Conservation (phyloP, 2,329 filamentous ascomycete species). For the Aspergillus versicolor region DNA sequence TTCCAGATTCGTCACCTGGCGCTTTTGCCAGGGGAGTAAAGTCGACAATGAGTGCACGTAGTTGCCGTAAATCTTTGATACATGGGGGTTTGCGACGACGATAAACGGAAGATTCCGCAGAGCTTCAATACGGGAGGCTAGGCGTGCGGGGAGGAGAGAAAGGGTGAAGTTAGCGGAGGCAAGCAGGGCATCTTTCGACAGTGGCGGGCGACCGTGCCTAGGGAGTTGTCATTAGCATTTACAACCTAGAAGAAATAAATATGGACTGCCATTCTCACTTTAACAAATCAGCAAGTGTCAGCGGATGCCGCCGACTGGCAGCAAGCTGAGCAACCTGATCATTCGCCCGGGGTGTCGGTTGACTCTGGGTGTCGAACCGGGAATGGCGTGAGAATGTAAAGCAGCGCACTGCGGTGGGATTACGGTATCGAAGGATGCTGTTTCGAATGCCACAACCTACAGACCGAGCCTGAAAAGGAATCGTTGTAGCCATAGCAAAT, state of each 20-base stretch:
- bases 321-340: constrained; percentile 78
- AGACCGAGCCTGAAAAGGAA: constrained; percentile 12
- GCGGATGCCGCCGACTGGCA: constrained; percentile 71
- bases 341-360: constrained; percentile 59
- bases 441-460: constrained; percentile 9
- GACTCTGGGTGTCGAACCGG: constrained; percentile 40
- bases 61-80: constrained; percentile 91
- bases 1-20: constrained; percentile 71
- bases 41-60: constrained; percentile 92
- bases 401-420: constrained; percentile 11
- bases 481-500: constrained; percentile 23
- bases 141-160: constrained; percentile 82
- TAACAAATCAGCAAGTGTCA: constrained; percentile 85
- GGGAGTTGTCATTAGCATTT: background rate
- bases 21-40: constrained; percentile 77
- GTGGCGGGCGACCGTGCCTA: constrained; percentile 76
- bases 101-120: constrained; percentile 94
- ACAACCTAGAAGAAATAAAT: background rate
- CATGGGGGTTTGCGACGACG: constrained; percentile 95
- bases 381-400: constrained; percentile 20
- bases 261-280: constrained; percentile 57
- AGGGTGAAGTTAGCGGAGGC: constrained; percentile 95
- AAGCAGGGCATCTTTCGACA: constrained; percentile 76
- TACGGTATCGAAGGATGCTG: background rate
- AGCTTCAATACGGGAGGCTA: constrained; percentile 91